These are phyloP conservation scores for Asterophora parasitica DNA, from an alignment of 768 basidiomycete species.

Conservation along the genomic window DNA sequence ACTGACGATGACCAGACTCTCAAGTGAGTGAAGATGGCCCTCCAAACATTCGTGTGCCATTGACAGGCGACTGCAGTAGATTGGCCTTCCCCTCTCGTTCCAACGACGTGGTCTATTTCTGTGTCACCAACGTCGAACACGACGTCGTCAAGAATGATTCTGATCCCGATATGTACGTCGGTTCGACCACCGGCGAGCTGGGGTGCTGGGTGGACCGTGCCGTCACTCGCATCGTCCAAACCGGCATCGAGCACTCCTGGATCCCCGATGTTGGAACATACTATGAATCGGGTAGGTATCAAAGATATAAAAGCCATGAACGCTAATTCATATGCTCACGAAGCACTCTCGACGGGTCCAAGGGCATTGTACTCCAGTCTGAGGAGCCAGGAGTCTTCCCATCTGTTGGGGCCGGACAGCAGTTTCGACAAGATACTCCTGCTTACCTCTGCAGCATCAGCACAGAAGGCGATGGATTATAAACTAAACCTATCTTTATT, in stretches of 20 bases:
- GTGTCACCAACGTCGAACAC: conserved; percentile 72
- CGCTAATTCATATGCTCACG: background rate
- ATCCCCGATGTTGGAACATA: conserved; percentile 51
- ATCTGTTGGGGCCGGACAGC: conserved; percentile 27
- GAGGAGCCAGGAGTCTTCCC: conserved; percentile 16
- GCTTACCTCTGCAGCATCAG: conserved; percentile 57
- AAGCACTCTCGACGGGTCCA: conserved; percentile 11
- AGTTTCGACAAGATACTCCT: conserved; percentile 46
- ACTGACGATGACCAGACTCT: conserved; percentile 16
- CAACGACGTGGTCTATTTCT: conserved; percentile 65
- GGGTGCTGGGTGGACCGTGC: conserved; percentile 82
- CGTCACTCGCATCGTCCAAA: conserved; percentile 72
- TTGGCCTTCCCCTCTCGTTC: conserved; percentile 19
- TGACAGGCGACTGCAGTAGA: background rate
- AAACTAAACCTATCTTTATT: conserved; percentile 67
- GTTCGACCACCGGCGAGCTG: conserved; percentile 59
- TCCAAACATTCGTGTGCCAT: background rate
- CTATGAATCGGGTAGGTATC: conserved; percentile 40
- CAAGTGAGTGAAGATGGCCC: conserved; percentile 17
- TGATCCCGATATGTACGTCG: conserved; percentile 43
- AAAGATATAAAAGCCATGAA: background rate
- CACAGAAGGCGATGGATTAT: conserved; percentile 52
- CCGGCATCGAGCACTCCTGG: conserved; percentile 66
- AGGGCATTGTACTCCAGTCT: conserved; percentile 22
- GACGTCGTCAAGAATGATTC: conserved; percentile 39